Conservation (phyloP, 129 eudicot species). For the Scalesia atractyloides region DNA sequence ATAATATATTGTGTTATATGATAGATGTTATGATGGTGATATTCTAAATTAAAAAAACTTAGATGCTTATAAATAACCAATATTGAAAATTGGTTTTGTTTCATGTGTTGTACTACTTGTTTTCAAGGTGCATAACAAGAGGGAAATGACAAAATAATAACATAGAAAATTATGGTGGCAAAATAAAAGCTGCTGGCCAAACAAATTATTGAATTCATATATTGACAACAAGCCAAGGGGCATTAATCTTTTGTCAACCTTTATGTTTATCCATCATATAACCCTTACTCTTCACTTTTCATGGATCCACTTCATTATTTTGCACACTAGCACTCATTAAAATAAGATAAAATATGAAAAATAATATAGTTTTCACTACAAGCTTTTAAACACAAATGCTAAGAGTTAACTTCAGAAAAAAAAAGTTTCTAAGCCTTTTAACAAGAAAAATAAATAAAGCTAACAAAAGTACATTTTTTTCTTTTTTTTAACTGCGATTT, state of each 20-base stretch:
- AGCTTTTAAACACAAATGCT: no score
- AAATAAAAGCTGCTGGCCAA: slow-evolving; percentile 27
- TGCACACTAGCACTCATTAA: slow-evolving; percentile 18
- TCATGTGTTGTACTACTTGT: neutral
- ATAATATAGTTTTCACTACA: neutral
- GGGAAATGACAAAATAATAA: no score
- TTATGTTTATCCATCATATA: slow-evolving; percentile 43
- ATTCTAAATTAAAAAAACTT: no score
- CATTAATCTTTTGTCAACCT: slow-evolving; percentile 32
- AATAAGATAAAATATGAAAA: neutral
- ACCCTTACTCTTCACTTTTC: slow-evolving; percentile 45
- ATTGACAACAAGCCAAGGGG: slow-evolving; percentile 31
- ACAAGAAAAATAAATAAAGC: no score
- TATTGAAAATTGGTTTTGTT: neutral
- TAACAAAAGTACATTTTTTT: no score
- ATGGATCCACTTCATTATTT: slow-evolving; percentile 46
- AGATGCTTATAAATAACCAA: no score
- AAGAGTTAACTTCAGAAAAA: neutral
- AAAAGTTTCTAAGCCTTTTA: no score
- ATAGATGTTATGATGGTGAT: no score
- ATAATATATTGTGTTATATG: no score
- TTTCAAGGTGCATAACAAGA: neutral
- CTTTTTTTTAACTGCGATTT: no score
- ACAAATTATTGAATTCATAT: slow-evolving; percentile 34
- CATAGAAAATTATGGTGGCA: neutral